Evolutionary conservation across 495 filamentous ascomycete genomes (phyloP), one percentile per base, ranked within the genome.

Genomic region (Lasiosphaeria ovina): DNA sequence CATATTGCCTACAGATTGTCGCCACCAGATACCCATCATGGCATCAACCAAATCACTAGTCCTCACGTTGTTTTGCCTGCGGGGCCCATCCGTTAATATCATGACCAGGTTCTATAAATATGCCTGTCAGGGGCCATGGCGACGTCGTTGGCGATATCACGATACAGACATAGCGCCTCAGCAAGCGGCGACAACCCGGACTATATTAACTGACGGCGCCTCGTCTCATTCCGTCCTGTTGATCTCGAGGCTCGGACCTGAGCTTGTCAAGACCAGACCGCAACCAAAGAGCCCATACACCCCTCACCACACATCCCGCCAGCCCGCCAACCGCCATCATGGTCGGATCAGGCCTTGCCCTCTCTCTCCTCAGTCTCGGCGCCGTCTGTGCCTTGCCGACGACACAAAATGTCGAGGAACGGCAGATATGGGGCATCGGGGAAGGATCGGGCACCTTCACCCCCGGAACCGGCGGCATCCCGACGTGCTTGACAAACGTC

Each of bases 1-100:
- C 63, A 73, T 73, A 73, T 73, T 73, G 61, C 67, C 36, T 57
- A 56, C 57, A 71, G 54, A 73, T 72, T 73, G 63, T 65, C 65
- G 66, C 69, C 69, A 68, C 71, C 61, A 60, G 60, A 66, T 51
- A 48, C 45, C 51, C 35, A 58, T 63, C 42, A 33, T 54, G 36
- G 55, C 55, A 51, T 65, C 56, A 48, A 35, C 55, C 64, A 61
- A 51, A 55, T 58, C 58, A 51, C 53, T 58, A 60, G 38, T 58
- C 45, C 62, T 55, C 59, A 62, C 54, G 60, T 53, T 62, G 40
- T 40, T 34, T 55, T 31, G 54, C 40, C 17, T 63, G 60, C 66
- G 55, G 62, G 60, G 62, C 34, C 31, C 35, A 35, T 35, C 48
- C 54, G 12, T 12, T 33, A 32, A 51, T 62, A 49, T 62, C 56